phyloP scores from a whole-genome alignment of 768 basidiomycete genomes.

The Hydnomerulius pinastri region DNA sequence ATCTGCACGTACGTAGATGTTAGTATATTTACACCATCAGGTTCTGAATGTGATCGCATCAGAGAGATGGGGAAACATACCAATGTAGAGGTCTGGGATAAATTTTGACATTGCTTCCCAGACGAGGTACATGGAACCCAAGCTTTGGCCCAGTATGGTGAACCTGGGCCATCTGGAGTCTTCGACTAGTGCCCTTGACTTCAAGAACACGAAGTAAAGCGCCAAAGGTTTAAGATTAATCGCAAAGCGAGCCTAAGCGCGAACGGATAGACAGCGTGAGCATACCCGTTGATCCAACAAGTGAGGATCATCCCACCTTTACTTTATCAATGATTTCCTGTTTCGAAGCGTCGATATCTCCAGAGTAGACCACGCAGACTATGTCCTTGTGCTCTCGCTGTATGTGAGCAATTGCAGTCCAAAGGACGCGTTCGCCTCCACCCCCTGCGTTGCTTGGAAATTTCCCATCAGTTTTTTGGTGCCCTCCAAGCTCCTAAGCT shows the following conservation, averaged over 20 bases:
- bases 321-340: conserved; percentile 79
- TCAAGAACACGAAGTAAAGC: conserved; percentile 82
- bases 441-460: conserved; percentile 86
- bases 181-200: conserved; percentile 70
- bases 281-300: neutral
- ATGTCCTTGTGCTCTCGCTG: conserved; percentile 68
- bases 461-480: conserved; percentile 36
- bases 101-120: conserved; percentile 80
- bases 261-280: neutral
- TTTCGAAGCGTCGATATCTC: conserved; percentile 81
- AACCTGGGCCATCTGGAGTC: conserved; percentile 86
- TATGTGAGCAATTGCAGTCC: conserved; percentile 82
- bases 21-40: conserved; percentile 7
- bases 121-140: conserved; percentile 83
- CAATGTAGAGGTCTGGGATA: conserved; percentile 90
- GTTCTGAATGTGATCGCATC: neutral
- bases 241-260: conserved; percentile 70
- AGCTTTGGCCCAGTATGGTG: conserved; percentile 88
- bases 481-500: neutral
- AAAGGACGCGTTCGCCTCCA: conserved; percentile 93
- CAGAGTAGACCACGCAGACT: conserved; percentile 84
- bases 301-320: conserved; percentile 48
- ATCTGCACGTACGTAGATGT: conserved; percentile 49
- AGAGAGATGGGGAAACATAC: conserved; percentile 41
- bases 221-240: conserved; percentile 65